Evolutionary conservation across 768 basidiomycete genomes (phyloP).

Genomic region (Clathrus columnatus): DNA sequence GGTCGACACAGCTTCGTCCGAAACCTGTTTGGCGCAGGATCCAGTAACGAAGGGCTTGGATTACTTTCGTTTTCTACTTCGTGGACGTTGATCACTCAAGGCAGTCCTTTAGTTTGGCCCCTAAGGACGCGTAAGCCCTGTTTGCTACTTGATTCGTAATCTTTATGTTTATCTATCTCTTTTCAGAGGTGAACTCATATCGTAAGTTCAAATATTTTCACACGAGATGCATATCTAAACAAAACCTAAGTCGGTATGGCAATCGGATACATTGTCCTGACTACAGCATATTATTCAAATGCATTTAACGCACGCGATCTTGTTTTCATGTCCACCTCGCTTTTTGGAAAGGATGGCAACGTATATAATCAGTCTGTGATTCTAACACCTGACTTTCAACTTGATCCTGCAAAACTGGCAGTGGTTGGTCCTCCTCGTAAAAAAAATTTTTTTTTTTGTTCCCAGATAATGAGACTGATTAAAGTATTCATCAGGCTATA

Average conservation of each 20-base stretch:
- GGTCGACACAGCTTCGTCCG: constrained; percentile 36
- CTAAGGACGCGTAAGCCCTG: constrained; percentile 38
- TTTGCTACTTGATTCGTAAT: neutral
- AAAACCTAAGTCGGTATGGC: constrained; percentile 36
- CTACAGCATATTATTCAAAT: constrained; percentile 34
- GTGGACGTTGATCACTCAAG: constrained; percentile 49
- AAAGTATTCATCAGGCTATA: constrained; percentile 24
- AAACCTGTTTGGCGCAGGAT: constrained; percentile 35
- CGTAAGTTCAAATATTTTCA: constrained; percentile 20
- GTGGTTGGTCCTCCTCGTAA: constrained; percentile 6
- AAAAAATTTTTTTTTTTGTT: neutral
- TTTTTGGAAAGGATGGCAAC: constrained; percentile 30
- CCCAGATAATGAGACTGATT: constrained; percentile 12
- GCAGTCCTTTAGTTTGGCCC: constrained; percentile 46
- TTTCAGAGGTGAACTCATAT: constrained; percentile 34
- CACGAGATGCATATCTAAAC: neutral
- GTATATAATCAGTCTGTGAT: constrained; percentile 35
- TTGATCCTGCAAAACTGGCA: constrained; percentile 24
- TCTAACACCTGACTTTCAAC: constrained; percentile 29
- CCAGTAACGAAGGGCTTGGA: constrained; percentile 44
- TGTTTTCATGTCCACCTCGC: constrained; percentile 39
- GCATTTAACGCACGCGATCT: constrained; percentile 37
- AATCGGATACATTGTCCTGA: constrained; percentile 37
- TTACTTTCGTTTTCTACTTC: constrained; percentile 38
- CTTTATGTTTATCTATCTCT: neutral